Base-by-base conservation (phyloP, 495 filamentous ascomycete species). In the Penicillium salamii region DNA sequence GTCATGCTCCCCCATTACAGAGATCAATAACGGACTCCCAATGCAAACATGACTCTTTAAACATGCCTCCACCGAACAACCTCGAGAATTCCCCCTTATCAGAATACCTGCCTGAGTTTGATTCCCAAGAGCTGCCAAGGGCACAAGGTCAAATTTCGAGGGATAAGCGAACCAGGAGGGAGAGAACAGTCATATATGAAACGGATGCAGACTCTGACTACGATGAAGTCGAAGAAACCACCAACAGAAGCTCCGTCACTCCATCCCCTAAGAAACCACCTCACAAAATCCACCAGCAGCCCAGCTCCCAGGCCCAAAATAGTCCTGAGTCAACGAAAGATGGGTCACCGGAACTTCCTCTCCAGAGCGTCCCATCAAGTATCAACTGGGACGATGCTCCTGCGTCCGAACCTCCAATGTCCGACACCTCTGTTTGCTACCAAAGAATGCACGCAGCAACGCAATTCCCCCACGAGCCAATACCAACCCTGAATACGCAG, bases 161-260 rank as follows among this genome's bases (percentile, higher is more conserved):
- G 33, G 14, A 29, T 21, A 35, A 42, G 36, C 47, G 21, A 2
- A 45, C 37, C 5, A 58, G 59, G 32, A 55, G 52, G 8, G 55
- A 68, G 23, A 63, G 63, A 34, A 71, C 61, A 1, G 66, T 76
- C 11, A 52, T 76, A 7, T 75, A 75, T 50, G 73, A 75, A 41
- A 76, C 73, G 1, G 73, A 76, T 52, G 73, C 63, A 1, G 72
- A 75, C 9, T 58, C 63, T 12, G 69, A 74, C 11, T 61, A 69
- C 34, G 63, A 55, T 13, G 71, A 70, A 7, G 52, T 44, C 14
- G 60, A 69, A 17, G 53, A 64, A 12, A 24, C 36, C 15, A 42
- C 44, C 11, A 46, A 52, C 18, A 31, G 40, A n/a, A 44, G 23
- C 20, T 37, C 50, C 19, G 34, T 41, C 26, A 57, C 53, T 0